Evolutionary conservation across 805 yeast species (phyloP).

Genomic region (Kluyveromyces siamensis): DNA sequence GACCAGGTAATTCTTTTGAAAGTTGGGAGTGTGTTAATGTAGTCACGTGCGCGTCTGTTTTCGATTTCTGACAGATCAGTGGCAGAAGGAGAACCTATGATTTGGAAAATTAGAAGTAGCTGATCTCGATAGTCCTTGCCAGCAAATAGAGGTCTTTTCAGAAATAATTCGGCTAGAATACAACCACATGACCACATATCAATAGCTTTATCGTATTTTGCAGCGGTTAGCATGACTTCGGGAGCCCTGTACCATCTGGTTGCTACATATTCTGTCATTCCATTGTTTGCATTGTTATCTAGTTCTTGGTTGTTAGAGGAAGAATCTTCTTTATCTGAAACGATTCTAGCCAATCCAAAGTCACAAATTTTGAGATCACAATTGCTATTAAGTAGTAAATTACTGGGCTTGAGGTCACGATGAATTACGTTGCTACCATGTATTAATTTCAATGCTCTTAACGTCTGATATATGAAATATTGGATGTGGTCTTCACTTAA

Average conservation of each 20-base stretch:
- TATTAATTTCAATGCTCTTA: slow-evolving; percentile 81
- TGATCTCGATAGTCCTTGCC: slow-evolving; percentile 94
- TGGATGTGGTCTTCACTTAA: slow-evolving; percentile 90
- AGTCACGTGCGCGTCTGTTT: slow-evolving; percentile 80
- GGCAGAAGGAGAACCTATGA: slow-evolving; percentile 79
- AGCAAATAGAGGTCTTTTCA: slow-evolving; percentile 83
- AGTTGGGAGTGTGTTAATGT: slow-evolving; percentile 71
- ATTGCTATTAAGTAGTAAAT: slow-evolving; percentile 76
- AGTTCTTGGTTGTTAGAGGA: slow-evolving; percentile 20
- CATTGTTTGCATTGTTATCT: slow-evolving; percentile 5
- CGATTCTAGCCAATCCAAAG: slow-evolving; percentile 72
- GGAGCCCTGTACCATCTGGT: slow-evolving; percentile 98
- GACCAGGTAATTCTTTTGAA: slow-evolving; percentile 23
- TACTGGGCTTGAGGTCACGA: slow-evolving; percentile 86
- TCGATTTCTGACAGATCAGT: slow-evolving; percentile 70
- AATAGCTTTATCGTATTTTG: slow-evolving; percentile 87
- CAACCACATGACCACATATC: slow-evolving; percentile 98
- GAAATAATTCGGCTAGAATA: slow-evolving; percentile 81
- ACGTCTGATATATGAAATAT: slow-evolving; percentile 83
- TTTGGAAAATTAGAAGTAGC: slow-evolving; percentile 71
- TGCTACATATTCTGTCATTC: slow-evolving; percentile 94
- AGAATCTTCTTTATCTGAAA: slow-evolving; percentile 12
- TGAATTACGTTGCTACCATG: slow-evolving; percentile 94
- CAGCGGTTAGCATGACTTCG: slow-evolving; percentile 91
- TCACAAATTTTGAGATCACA: slow-evolving; percentile 94